Evolutionary conservation across 768 basidiomycete species (phyloP).

Genomic region (Rhizopogon rudus): DNA sequence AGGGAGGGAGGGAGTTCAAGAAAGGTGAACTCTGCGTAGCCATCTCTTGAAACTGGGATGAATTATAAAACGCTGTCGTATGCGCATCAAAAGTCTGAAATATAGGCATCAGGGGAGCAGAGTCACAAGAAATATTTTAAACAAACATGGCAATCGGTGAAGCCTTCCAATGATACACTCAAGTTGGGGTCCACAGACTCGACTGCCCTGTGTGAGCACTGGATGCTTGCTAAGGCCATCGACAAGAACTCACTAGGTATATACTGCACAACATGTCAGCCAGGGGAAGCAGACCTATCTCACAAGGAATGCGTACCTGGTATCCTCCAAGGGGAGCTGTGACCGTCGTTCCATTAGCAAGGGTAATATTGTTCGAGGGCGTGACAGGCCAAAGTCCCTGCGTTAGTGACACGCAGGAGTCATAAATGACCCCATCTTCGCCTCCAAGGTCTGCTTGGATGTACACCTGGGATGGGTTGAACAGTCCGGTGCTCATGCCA

Average conservation of each 20-base stretch:
- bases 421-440: slow-evolving; percentile 61
- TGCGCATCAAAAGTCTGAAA: slow-evolving; percentile 42
- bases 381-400: slow-evolving; percentile 66
- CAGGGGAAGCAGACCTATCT: neutral
- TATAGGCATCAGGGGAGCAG: neutral
- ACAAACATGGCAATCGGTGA: slow-evolving; percentile 51
- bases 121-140: neutral
- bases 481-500: slow-evolving; percentile 29
- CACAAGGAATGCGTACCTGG: slow-evolving; percentile 32
- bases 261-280: slow-evolving; percentile 28
- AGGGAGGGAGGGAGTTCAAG: slow-evolving; percentile 43
- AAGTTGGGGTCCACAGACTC: slow-evolving; percentile 59
- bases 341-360: slow-evolving; percentile 64
- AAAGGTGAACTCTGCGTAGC: slow-evolving; percentile 41
- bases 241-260: slow-evolving; percentile 32
- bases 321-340: slow-evolving; percentile 61
- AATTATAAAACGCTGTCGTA: slow-evolving; percentile 51
- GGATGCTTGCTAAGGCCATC: neutral
- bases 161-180: slow-evolving; percentile 64
- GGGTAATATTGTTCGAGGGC: slow-evolving; percentile 38
- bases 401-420: slow-evolving; percentile 60
- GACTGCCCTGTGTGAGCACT: slow-evolving; percentile 32
- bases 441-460: slow-evolving; percentile 66
- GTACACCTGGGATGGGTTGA: slow-evolving; percentile 34
- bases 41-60: slow-evolving; percentile 44